Evolutionary conservation across 345 rosid species (phyloP), one percentile per base, ranked within the genome.

Genomic region (Excoecaria agallocha): DNA sequence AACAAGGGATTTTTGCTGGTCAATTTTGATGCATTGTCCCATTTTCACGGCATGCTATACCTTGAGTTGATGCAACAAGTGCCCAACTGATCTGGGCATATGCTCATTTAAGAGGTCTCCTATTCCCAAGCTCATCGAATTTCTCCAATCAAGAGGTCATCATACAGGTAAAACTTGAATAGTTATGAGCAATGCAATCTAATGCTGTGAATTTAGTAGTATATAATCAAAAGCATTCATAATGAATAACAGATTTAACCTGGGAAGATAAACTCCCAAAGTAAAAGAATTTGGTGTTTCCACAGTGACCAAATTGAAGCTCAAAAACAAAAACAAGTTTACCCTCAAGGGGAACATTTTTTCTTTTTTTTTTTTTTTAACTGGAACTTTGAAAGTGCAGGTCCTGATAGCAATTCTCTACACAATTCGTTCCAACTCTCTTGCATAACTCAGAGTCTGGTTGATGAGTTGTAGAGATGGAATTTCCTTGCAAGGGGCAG

Each of bases 351-450:
- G 74, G 57, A 61, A 67, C 19, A 37, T 30, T 30, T 30, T 43
- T 5, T 43, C 3, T 24, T 46, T 70, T 15, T 61, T 43, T 5
- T 43, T 43, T 24, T 46, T 70, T 15, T 61, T 20, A 56, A 43
- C 48, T 59, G 57, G 7, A 49, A 2, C 38, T 63, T 24, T 30
- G 72, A 3, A 67, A 9, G 2, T 10, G 64, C 25, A 17, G 57
- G 12, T n/a, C 51, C 2, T 25, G 16, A 30, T 17, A 11, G 20
- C 56, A 45, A 25, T 51, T 37, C 6, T 51, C 84, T 86, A 95
- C 82, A 95, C 99, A 19, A 96, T 96, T 76, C 98, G 90, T 89
- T 93, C 97, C 87, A 96, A 84, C 87, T 96, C 99, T 74, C 99
- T 86, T 0, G 99, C 98, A 12, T 93, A 95, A 84, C 98, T 93